Evolutionary conservation across 768 basidiomycete species (phyloP), one percentile per base, ranked within the genome.

Genomic region (Austroboletus eburneus): DNA sequence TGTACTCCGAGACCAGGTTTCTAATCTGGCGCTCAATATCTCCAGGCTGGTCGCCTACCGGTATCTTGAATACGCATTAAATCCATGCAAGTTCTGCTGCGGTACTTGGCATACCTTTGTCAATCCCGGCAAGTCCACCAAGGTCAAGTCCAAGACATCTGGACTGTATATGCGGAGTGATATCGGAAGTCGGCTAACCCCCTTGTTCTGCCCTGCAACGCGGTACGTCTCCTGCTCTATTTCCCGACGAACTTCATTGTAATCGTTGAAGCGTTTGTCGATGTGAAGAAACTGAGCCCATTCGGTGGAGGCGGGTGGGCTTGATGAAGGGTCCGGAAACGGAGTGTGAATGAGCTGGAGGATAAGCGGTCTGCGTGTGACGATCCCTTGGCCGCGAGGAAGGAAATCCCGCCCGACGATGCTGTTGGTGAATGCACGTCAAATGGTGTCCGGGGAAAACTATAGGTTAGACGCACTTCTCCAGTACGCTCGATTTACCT

Each of bases 181-280:
- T 59, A 98, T 98, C 2, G 95, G 94, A 39, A 96, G 68, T 64
- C 94, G 93, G 71, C 91, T 94, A 49, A 99, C 87, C 37, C 96
- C 96, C 70, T 98, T 99, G 69, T 98, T 98, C 73, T 97, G 94
- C 0, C 96, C 96, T 0, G 96, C 96, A 16, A 99, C 94, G 36
- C 96, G 75, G 66, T 85, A 93, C 2, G 96, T 99, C 73, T 99
- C 96, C 63, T 90, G 86, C 68, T 99, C 96, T 49, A 99, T 99
- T 72, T 99, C 96, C 55, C 85, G 87, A 33, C 95, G 78, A 54
- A 98, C 87, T 58, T 98, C 95, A 37, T 78, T 73, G 60, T 94
- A 98, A 62, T 98, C 95, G n/a, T 91, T 93, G 70, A 93, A 97
- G 33, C 89, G 81, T 64, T 90, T 91, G 77, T 97, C 94, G 46